Base-by-base conservation (phyloP, 768 basidiomycete species). In the Kwoniella sp. region DNA sequence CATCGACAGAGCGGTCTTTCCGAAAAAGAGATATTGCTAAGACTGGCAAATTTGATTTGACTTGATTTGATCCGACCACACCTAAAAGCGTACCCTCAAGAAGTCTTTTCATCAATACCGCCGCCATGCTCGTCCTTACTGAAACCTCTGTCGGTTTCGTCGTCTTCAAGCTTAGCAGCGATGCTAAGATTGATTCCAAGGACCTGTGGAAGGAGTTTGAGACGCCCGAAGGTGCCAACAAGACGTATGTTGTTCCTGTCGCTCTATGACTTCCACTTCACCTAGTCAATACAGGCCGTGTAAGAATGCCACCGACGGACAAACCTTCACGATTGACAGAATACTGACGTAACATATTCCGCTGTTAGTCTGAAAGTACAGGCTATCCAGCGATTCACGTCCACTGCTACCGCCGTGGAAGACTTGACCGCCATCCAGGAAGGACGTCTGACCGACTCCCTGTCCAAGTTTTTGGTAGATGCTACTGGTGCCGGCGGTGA, bases 331-430 rank as follows among this genome's bases (percentile, higher is more conserved):
- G n/a, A n/a, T n/a, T n/a, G n/a, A n/a, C n/a, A n/a, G n/a, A n/a
- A n/a, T n/a, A n/a, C 34, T 34, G 34, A 34, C 34, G 7, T 34
- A 34, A n/a, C n/a, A n/a, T n/a, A n/a, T 23, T 41, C 15, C 57
- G n/a, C n/a, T n/a, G n/a, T n/a, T 72, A 97, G 95, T 61, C 84
- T 99, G 65, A 96, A 95, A 82, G 84, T 99, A 62, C 93, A 94
- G 81, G 92, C 93, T 37, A 83, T 98, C 55, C 96, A 99, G 83
- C 90, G 93, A 57, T 99, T 99, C 82, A 90, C 90, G 23, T 95
- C 94, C 34, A 99, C 96, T 17, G 96, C 93, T 26, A 88, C 88
- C 13, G 96, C 96, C 23, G 95, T 99, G 12, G 96, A 98, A 83
- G 96, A 99, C 80, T 87, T 98, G 71, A 91, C 92, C 28, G 88